A percentile compares a stretch with the other conserved stretches of the same genome.
Evolutionary conservation across 2,329 filamentous ascomycete genomes (phyloP).

Genomic region (Verticillium alfalfae): DNA sequence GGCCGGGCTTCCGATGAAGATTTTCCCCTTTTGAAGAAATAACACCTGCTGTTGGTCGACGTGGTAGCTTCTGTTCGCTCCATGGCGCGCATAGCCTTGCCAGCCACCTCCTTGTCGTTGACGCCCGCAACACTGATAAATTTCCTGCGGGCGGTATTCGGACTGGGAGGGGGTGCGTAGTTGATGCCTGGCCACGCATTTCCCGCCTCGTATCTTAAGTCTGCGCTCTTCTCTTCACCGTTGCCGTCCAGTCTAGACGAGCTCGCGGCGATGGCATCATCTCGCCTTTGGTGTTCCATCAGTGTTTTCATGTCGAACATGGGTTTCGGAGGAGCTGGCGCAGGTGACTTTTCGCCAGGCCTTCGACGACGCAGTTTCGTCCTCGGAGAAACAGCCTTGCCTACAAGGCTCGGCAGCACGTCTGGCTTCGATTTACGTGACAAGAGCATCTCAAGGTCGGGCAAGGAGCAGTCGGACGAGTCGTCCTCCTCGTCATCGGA

Average conservation of each 20-base stretch:
- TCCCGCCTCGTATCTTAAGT: not conserved
- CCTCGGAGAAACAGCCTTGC: slow-evolving; percentile 37
- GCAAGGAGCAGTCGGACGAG: slow-evolving; percentile 54
- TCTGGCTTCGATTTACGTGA: slow-evolving; percentile 10
- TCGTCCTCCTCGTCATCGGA: slow-evolving; percentile 68
- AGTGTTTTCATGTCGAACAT: slow-evolving; percentile 61
- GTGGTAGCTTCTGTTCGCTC: slow-evolving; percentile 39
- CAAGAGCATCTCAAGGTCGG: slow-evolving; percentile 30
- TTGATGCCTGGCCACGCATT: not conserved
- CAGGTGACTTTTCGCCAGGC: slow-evolving; percentile 31
- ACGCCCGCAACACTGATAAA: slow-evolving; percentile 15
- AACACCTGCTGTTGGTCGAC: slow-evolving; percentile 30
- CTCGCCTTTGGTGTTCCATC: slow-evolving; percentile 51
- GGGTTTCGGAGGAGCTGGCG: slow-evolving; percentile 48
- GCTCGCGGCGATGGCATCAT: slow-evolving; percentile 55
- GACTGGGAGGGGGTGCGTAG: not conserved
- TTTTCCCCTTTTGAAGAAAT: slow-evolving; percentile 42
- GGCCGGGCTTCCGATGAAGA: slow-evolving; percentile 11
- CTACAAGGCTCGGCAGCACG: slow-evolving; percentile 9
- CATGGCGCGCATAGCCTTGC: slow-evolving; percentile 41
- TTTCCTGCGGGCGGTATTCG: slow-evolving; percentile 9
- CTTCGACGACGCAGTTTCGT: slow-evolving; percentile 8
- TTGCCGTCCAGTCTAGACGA: slow-evolving; percentile 35
- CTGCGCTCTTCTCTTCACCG: slow-evolving; percentile 11
- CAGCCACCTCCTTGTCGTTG: slow-evolving; percentile 33